phyloP scores from a whole-genome alignment of 257 asterid genomes.

The Solanum bulbocastanum region DNA sequence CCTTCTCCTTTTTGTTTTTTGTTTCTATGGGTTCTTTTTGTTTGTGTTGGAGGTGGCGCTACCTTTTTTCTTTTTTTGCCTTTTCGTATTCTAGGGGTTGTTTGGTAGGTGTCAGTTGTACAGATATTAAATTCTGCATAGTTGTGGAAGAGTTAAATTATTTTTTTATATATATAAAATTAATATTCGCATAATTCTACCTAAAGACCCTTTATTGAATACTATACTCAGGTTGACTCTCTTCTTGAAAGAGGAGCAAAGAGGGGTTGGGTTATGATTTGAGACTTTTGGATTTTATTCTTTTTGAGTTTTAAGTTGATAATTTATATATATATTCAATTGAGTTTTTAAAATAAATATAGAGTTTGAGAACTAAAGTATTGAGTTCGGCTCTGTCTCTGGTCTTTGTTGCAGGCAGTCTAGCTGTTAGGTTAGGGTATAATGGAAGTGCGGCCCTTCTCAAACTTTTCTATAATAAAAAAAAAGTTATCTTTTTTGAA shows the following conservation, averaged over 20 bases:
- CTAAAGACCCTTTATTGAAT: background rate
- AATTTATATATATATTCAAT: background rate
- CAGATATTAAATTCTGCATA: background rate
- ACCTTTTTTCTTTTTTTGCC: background rate
- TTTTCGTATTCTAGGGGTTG: background rate
- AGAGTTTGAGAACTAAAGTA: background rate
- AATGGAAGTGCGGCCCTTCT: background rate
- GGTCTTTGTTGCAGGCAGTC: background rate
- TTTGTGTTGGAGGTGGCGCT: background rate
- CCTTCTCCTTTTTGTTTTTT: background rate
- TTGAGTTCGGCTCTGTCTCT: background rate
- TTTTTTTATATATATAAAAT: no score
- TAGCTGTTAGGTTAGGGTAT: background rate
- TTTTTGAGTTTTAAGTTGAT: background rate
- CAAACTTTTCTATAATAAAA: background rate
- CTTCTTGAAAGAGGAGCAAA: background rate
- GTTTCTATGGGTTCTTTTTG: background rate
- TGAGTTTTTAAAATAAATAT: no score
- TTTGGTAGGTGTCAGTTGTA: background rate
- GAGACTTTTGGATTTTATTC: background rate
- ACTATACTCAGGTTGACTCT: background rate
- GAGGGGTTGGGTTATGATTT: background rate
- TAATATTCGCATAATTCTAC: background rate
- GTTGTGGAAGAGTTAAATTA: background rate
- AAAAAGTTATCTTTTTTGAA: background rate